Evolutionary conservation across 176 grass and related monocot genomes (phyloP), one percentile per base, ranked within the genome.

Genomic region (Melocanna baccifera): DNA sequence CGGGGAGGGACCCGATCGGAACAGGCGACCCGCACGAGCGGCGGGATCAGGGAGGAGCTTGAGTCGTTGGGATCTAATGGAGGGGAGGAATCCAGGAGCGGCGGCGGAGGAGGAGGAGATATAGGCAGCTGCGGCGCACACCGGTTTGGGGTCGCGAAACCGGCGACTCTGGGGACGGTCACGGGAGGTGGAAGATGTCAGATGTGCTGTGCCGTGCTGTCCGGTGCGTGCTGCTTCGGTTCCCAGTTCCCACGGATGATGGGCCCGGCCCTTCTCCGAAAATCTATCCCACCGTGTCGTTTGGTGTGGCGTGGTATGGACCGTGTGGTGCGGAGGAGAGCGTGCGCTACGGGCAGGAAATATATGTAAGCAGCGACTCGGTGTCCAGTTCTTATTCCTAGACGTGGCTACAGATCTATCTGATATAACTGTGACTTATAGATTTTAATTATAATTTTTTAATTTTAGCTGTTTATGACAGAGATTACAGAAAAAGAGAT

Each of bases 101-200:
- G 69, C 69, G 26, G n/a, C 6, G 67, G 25, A 15, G 41, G 25
- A 18, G 70, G 46, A 47, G 43, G 43, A 18, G 69, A 88, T 83
- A 51, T 76, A 65, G 19, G 63, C 15, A 20, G 20, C 14, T 29
- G 28, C 80, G 66, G 74, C 80, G 67, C 80, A 62, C 80, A 19
- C 86, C 66, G 81, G 50, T 79, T 72, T 73, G 47, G 61, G 77
- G 71, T 34, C 34, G 78, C 78, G 47, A 74, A 81, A 75, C 47
- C 71, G 78, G 53, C 53, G 71, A 81, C 85, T 80, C 48, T 47
- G 39, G 50, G 58, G 50, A 4, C 45, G 69, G 61, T 69, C 83
- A 53, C 62, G 64, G 67, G 50, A 20, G 52, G 68, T 11, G 65
- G 39, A 1, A 58, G 80, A 59, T 22, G 76, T 64, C 41, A 12